phyloP scores from a whole-genome alignment of 2,329 filamentous ascomycete genomes.

The Drechmeria coniospora region DNA sequence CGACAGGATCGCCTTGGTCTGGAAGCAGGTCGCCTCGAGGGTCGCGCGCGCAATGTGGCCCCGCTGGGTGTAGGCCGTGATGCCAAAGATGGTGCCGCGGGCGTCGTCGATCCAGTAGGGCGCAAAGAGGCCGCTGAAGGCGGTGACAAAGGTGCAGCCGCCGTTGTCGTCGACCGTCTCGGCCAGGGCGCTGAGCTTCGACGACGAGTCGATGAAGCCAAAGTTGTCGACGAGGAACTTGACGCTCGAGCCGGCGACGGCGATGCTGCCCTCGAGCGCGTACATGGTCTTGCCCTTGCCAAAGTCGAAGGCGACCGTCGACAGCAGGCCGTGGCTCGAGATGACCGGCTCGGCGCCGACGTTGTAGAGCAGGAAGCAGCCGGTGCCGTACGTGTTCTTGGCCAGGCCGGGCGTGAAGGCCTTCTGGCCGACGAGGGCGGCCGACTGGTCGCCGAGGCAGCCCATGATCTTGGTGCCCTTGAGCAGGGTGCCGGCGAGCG shows the following conservation, averaged over 20 bases:
- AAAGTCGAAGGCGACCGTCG: constrained; percentile 66
- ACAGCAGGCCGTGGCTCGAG: constrained; percentile 60
- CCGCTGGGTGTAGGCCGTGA: constrained; percentile 60
- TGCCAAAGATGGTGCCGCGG: constrained; percentile 64
- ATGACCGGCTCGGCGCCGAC: constrained; percentile 67
- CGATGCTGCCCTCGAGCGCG: constrained; percentile 63
- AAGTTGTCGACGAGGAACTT: constrained; percentile 50
- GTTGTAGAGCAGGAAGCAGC: constrained; percentile 74
- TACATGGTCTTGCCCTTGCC: constrained; percentile 52
- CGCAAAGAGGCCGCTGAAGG: constrained; percentile 67
- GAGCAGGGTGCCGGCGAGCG: constrained; percentile 42
- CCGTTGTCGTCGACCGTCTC: constrained; percentile 49
- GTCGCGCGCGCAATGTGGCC: constrained; percentile 69
- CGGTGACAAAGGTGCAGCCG: constrained; percentile 63
- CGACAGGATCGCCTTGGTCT: constrained; percentile 68
- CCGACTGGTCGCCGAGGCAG: constrained; percentile 69
- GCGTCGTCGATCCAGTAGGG: constrained; percentile 80
- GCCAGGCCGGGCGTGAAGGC: constrained; percentile 61
- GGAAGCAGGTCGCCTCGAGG: constrained; percentile 68
- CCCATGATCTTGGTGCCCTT: constrained; percentile 58
- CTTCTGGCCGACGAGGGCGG: constrained; percentile 65
- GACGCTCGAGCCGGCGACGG: constrained; percentile 60
- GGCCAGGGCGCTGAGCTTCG: constrained; percentile 28
- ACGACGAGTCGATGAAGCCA: constrained; percentile 34
- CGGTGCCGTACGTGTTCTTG: constrained; percentile 79